Percentiles rank a stretch among this genome's conserved stretches.
Evolutionary conservation across 2,329 filamentous ascomycete species (phyloP).

Genomic region (Botrytis squamosa): DNA sequence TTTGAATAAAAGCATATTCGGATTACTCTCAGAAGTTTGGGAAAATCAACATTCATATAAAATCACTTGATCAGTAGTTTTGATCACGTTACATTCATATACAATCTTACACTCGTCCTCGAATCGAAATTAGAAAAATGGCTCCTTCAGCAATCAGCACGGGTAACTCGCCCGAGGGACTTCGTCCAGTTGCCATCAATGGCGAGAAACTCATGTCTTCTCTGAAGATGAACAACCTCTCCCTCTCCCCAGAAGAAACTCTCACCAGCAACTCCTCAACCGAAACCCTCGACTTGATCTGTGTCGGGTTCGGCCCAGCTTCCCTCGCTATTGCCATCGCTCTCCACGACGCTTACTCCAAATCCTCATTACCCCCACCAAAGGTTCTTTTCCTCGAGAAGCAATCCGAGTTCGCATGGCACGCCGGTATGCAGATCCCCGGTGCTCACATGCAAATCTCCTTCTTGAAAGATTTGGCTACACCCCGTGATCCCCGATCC

Average conservation of each 20-base stretch:
- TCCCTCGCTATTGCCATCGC: slow-evolving; percentile 87
- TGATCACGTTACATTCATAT: slow-evolving; percentile 10
- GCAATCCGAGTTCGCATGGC: slow-evolving; percentile 83
- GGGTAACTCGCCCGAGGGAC: slow-evolving; percentile 18
- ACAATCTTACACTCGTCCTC: neutral
- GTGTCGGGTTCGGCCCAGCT: slow-evolving; percentile 89
- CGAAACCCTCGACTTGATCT: slow-evolving; percentile 79
- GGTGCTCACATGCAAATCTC: slow-evolving; percentile 97
- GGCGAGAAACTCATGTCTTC: slow-evolving; percentile 15
- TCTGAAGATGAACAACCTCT: slow-evolving; percentile 9
- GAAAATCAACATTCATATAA: neutral
- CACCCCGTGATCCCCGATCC: slow-evolving; percentile 80
- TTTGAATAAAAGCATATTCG: neutral
- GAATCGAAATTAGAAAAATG: slow-evolving; percentile 24
- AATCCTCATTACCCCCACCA: slow-evolving; percentile 47
- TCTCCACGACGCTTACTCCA: slow-evolving; percentile 70
- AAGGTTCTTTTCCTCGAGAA: slow-evolving; percentile 87
- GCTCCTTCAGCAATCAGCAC: slow-evolving; percentile 34
- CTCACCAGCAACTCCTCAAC: slow-evolving; percentile 40
- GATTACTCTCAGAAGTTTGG: neutral
- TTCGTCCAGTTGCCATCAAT: slow-evolving; percentile 4
- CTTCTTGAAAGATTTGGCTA: slow-evolving; percentile 94
- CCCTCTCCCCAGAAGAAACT: slow-evolving; percentile 16
- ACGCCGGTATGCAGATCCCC: slow-evolving; percentile 90
- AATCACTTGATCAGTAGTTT: slow-evolving; percentile 17